A percentile compares a stretch with the other conserved stretches of the same genome.
Conservation (phyloP, 257 asterid genomes). For the Osmanthus fragrans region DNA sequence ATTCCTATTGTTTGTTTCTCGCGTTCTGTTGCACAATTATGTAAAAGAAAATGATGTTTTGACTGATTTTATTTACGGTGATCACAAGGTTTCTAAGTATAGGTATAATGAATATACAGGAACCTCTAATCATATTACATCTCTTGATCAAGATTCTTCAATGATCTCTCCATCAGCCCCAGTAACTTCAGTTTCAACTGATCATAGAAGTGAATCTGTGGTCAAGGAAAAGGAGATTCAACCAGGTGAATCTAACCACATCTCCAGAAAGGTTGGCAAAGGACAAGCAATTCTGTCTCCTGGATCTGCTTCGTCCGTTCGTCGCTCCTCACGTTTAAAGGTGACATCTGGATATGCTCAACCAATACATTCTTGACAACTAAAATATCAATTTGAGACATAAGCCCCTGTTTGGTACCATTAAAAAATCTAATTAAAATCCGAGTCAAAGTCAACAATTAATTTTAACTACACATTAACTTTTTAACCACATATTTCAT, state of each 20-base stretch:
- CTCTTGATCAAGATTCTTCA: constrained; percentile 46
- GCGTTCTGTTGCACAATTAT: neutral
- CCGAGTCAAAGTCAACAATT: too few relatives aligned
- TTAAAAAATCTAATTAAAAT: too few relatives aligned
- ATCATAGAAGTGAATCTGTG: constrained; percentile 51
- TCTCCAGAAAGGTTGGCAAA: constrained; percentile 48
- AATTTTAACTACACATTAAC: too few relatives aligned
- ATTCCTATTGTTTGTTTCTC: neutral
- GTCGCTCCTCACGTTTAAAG: constrained; percentile 75
- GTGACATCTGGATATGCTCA: constrained; percentile 33
- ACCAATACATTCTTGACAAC: neutral
- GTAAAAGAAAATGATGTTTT: neutral
- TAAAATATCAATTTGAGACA: neutral
- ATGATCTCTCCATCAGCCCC: constrained; percentile 58
- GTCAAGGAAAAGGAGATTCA: constrained; percentile 41
- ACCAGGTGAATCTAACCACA: constrained; percentile 35
- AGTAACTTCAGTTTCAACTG: constrained; percentile 60
- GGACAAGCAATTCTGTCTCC: constrained; percentile 48
- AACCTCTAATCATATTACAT: constrained; percentile 19
- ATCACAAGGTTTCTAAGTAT: constrained; percentile 28
- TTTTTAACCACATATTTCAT: too few relatives aligned
- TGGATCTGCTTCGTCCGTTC: constrained; percentile 58
- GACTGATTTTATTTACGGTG: constrained; percentile 3
- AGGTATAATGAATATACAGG: constrained; percentile 41
- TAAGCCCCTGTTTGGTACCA: too few relatives aligned